Evolutionary conservation across 371 early-diverging fungal species (phyloP), one percentile per base, ranked within the genome.

Genomic region (Mortierella polycephala): DNA sequence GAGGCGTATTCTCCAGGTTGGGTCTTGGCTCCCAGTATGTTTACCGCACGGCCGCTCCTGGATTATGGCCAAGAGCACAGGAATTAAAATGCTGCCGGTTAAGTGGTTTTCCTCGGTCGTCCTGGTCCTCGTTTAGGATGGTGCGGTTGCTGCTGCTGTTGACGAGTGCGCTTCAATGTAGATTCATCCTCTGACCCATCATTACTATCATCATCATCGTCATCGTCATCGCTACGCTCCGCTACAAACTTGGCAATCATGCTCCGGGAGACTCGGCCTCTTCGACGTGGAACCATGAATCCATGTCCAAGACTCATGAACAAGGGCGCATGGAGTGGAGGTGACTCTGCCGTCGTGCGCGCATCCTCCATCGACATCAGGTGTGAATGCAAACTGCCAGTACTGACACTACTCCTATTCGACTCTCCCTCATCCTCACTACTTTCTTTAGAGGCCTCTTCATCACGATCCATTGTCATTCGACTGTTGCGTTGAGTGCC

Each of bases 181-280:
- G 14, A 50, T n/a, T 4, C 51, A 8, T 50, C 5, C 7, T 18
- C 18, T 13, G 20, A 7, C 4, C 16, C 14, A 9, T 46, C 44
- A 46, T 44, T 56, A 16, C 40, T 8, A 37, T 5, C 45, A 20
- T 39, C 81, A 42, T 81, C 83, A 71, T 79, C 84, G 70, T 70
- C 83, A 14, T 64, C 64, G 46, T 57, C 56, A 10, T 65, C 62
- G 37, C 75, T 69, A n/a, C 62, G 69, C 44, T 77, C 72, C 13
- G 77, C 68, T 12, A 68, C 71, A 64, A 77, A 77, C 14, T 67
- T 46, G 2, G 77, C 77, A 46, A 71, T 52, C 39, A 77, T 55
- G 7, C 65, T 64, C 52, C 54, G 60, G 37, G 72, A 60, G 4
- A 67, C 65, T 14, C 69, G 64, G 10, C 77, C 77, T 20, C 67